phyloP scores from a whole-genome alignment of 148 eudicot genomes.

The Rhododendron mucronatum region DNA sequence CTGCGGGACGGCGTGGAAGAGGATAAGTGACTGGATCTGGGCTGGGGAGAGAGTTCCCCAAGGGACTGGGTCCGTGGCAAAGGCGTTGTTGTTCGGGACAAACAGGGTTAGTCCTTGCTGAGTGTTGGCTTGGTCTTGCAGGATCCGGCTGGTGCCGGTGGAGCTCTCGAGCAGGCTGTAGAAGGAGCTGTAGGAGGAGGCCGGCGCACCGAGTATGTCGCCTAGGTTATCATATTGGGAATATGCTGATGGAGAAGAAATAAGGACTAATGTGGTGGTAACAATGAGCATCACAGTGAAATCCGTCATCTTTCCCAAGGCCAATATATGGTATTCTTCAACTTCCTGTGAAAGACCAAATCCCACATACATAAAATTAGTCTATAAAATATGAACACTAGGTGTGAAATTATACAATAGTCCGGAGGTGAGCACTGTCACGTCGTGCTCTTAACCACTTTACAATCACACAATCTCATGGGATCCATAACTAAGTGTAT shows the following conservation, averaged over 20 bases:
- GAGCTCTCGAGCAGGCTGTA: too few relatives aligned
- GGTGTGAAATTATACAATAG: too few relatives aligned
- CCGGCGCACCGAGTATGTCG: too few relatives aligned
- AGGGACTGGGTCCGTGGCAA: constrained; percentile 53
- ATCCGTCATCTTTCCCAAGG: constrained; percentile 23
- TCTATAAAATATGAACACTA: too few relatives aligned
- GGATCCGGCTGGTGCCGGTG: too few relatives aligned
- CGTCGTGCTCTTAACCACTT: too few relatives aligned
- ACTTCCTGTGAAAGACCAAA: constrained; percentile 25
- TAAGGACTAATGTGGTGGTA: constrained; percentile 27
- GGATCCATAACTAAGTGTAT: too few relatives aligned
- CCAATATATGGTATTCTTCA: neutral
- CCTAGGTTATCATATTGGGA: constrained; percentile 23
- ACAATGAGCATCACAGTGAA: constrained; percentile 18
- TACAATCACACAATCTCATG: too few relatives aligned
- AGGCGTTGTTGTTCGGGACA: constrained; percentile 60
- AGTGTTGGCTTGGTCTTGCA: constrained; percentile 58
- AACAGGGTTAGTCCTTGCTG: constrained; percentile 81
- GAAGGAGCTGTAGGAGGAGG: too few relatives aligned
- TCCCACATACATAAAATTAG: neutral
- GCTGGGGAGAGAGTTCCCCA: constrained; percentile 57
- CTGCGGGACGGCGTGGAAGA: constrained; percentile 78
- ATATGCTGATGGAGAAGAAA: constrained; percentile 28
- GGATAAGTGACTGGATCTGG: constrained; percentile 60
- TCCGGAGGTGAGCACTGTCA: too few relatives aligned